Conservation (phyloP, 352 stramenopile genomes). For the Lagenidium giganteum region DNA sequence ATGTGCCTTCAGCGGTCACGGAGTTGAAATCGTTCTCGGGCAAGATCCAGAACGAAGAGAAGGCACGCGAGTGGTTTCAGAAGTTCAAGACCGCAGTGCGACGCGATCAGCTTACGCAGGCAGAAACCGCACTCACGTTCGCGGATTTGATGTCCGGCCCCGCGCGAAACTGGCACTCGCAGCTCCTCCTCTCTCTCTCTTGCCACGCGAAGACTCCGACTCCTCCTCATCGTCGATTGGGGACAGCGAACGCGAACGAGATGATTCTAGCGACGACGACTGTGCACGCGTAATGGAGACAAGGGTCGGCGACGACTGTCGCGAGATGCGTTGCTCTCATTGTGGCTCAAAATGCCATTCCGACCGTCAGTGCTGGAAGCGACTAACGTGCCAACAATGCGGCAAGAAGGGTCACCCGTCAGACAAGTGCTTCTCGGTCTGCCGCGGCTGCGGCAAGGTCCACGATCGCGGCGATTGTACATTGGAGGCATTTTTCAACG, state of each 20-base stretch:
- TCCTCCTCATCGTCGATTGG: too few relatives aligned
- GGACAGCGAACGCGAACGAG: constrained; percentile 5
- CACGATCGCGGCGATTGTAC: constrained; percentile 1
- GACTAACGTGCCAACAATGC: background rate
- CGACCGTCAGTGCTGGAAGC: background rate
- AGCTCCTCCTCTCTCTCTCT: too few relatives aligned
- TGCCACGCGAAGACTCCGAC: too few relatives aligned
- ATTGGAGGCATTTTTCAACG: background rate
- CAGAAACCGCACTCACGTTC: constrained; percentile 9
- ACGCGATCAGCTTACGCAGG: constrained; percentile 3
- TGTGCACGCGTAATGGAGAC: background rate
- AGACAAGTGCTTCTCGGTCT: background rate
- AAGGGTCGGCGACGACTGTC: too few relatives aligned
- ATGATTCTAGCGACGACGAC: background rate
- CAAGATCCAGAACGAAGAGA: constrained; percentile 6
- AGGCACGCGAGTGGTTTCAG: background rate
- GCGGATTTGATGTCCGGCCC: background rate
- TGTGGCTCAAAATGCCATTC: constrained; percentile 1
- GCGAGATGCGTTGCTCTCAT: too few relatives aligned
- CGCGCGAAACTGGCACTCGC: constrained; percentile 12
- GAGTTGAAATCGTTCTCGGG: constrained; percentile 14
- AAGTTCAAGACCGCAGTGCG: constrained; percentile 4
- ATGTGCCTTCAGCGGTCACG: constrained; percentile 6
- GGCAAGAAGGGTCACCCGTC: background rate
- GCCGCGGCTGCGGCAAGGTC: constrained; percentile 1